These are phyloP conservation scores for Macadamia integrifolia DNA, from an alignment of 164 flowering plant species.

Conservation along the genomic window DNA sequence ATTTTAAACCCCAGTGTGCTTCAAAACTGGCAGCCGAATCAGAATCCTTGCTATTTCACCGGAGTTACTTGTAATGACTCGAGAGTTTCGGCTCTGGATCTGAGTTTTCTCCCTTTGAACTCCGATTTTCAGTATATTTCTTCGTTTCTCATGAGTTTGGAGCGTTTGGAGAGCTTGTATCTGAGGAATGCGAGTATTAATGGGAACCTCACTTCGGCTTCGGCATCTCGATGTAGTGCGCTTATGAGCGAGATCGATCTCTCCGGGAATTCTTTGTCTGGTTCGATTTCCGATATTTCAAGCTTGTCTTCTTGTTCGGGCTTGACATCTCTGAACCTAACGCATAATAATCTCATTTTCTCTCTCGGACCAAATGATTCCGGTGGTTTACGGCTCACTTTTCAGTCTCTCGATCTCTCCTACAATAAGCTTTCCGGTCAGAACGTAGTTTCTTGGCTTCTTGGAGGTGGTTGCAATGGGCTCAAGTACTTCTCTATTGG, in stretches of 20 bases:
- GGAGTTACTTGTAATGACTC: conserved; percentile 52
- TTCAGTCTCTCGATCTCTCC: conserved; percentile 72
- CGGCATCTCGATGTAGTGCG: conserved; percentile 33
- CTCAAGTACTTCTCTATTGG: conserved; percentile 13
- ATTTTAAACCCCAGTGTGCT: conserved; percentile 34
- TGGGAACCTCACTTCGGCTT: conserved; percentile 36
- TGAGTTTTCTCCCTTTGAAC: conserved; percentile 24
- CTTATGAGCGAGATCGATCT: conserved; percentile 55
- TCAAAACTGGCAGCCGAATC: conserved; percentile 36
- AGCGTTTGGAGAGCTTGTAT: conserved; percentile 34
- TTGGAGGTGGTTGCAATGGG: conserved; percentile 43
- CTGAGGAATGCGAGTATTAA: conserved; percentile 34
- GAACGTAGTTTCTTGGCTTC: conserved; percentile 34
- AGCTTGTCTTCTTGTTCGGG: conserved; percentile 38
- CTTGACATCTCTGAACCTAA: conserved; percentile 50
- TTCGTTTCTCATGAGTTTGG: conserved; percentile 35
- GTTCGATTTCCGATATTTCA: conserved; percentile 41
- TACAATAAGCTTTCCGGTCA: conserved; percentile 46
- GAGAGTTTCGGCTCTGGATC: conserved; percentile 52
- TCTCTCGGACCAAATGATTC: conserved; percentile 13
- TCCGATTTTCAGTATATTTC: conserved; percentile 41
- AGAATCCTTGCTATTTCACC: conserved; percentile 48
- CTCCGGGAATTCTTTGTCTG: conserved; percentile 47
- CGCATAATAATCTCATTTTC: conserved; percentile 41
- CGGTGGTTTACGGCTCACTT: conserved; percentile 19